phyloP scores from a whole-genome alignment of 2,329 filamentous ascomycete species.

The Paecilomyces variotii region DNA sequence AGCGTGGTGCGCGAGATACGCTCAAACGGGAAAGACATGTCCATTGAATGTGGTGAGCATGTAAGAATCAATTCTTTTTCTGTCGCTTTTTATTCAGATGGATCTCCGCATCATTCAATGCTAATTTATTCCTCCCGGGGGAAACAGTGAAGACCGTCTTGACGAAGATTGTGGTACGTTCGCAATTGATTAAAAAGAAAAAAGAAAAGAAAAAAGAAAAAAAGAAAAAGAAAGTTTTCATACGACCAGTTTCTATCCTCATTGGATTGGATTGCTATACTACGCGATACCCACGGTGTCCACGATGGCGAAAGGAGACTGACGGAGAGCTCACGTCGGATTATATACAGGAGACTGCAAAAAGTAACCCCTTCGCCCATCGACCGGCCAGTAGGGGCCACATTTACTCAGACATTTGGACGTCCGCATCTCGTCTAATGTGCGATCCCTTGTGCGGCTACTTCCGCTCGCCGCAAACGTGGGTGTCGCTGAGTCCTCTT shows the following conservation, averaged over 20 bases:
- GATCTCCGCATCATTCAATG: neutral
- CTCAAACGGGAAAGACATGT: slow-evolving; percentile 48
- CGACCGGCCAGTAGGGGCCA: neutral
- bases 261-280: neutral
- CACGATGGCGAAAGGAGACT: neutral
- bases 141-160: slow-evolving; percentile 1
- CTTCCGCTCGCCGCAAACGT: neutral
- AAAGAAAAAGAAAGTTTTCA: neutral
- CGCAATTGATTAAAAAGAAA: neutral
- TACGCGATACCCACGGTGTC: neutral
- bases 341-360: neutral
- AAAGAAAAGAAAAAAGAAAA: neutral
- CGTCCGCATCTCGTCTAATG: neutral
- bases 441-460: neutral
- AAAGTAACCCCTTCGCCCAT: neutral
- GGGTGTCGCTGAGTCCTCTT: neutral
- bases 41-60: slow-evolving; percentile 48
- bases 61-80: slow-evolving; percentile 18
- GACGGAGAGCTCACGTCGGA: neutral
- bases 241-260: neutral
- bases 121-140: neutral
- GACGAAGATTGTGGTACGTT: slow-evolving; percentile 2
- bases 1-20: slow-evolving; percentile 44
- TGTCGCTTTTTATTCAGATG: neutral
- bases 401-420: neutral